Evolutionary conservation across 768 basidiomycete species (phyloP), one percentile per base, ranked within the genome.

Genomic region (Kwoniella dejecticola): DNA sequence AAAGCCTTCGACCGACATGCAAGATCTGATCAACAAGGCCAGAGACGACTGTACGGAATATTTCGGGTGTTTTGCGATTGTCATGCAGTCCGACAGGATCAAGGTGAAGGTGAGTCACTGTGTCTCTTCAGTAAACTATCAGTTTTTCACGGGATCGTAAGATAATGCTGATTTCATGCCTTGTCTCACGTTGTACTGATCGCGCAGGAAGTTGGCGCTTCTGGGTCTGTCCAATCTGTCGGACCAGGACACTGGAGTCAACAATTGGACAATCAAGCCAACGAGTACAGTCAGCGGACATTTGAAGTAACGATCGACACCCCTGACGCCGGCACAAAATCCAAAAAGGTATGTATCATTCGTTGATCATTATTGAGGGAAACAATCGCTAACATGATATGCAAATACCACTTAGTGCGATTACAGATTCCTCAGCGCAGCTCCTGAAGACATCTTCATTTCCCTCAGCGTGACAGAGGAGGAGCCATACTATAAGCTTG

Each of bases 231-330:
- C 11, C 44, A 15, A 11, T 11, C 11, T 23, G 11, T 23, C 4
- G 44, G 44, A 45, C 44, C 44, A 23, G 15, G 23, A 19, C 23
- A n/a, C 19, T 45, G 44, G 44, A n/a, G 11, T 24, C 11, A 19
- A 21, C n/a, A 45, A 45, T 45, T 45, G 23, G 44, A 45, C 23
- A 45, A 45, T 45, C 23, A n/a, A 45, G 44, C 44, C 23, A 15
- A 17, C 11, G 44, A 45, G 11, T 24, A 45, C 23, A 45, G 19
- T 45, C 11, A 11, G 19, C n/a, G 11, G 23, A n/a, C 44, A n/a
- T 45, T 45, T 21, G 23, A 21, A 21, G 23, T 45, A 3, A 6
- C 23, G n/a, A 21, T 45, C 23, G 44, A 45, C 23, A 21, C 11
- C 23, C 11, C 17, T 45, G 44, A 11, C 23, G 10, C n/a, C 4